These are phyloP conservation scores for Cicer chorassanicum DNA, from an alignment of 306 rosid genomes.

Conservation along the genomic window DNA sequence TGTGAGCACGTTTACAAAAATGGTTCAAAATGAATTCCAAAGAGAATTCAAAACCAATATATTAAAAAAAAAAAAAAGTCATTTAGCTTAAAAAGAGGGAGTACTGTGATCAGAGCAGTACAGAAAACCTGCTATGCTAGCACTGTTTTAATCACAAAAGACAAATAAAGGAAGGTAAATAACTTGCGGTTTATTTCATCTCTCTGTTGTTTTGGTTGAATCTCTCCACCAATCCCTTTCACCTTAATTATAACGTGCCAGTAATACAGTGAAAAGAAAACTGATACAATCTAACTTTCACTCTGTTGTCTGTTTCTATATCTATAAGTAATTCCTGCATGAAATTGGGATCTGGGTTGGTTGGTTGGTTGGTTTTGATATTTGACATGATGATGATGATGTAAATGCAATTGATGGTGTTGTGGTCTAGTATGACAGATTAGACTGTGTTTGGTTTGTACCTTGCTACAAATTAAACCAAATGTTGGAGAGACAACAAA, in stretches of 20 bases:
- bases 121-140: constrained; percentile 51
- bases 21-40: constrained; percentile 31
- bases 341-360: constrained; percentile 55
- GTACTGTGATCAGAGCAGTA: constrained; percentile 46
- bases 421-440: neutral
- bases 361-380: neutral
- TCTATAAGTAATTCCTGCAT: constrained; percentile 41
- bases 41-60: constrained; percentile 42
- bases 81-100: constrained; percentile 51
- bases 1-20: constrained; percentile 33
- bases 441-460: constrained; percentile 39
- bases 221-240: constrained; percentile 43
- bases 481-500: constrained; percentile 40
- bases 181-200: constrained; percentile 43
- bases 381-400: constrained; percentile 16
- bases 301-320: constrained; percentile 48
- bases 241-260: constrained; percentile 60
- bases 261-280: constrained; percentile 52
- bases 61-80: constrained; percentile 24
- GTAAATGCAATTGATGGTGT: constrained; percentile 40
- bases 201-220: constrained; percentile 40
- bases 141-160: constrained; percentile 48
- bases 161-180: constrained; percentile 51
- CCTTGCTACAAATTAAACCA: constrained; percentile 37
- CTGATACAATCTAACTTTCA: constrained; percentile 51